Conservation (phyloP, 75 land plant species). For the Chamaecyparis obtusa region DNA sequence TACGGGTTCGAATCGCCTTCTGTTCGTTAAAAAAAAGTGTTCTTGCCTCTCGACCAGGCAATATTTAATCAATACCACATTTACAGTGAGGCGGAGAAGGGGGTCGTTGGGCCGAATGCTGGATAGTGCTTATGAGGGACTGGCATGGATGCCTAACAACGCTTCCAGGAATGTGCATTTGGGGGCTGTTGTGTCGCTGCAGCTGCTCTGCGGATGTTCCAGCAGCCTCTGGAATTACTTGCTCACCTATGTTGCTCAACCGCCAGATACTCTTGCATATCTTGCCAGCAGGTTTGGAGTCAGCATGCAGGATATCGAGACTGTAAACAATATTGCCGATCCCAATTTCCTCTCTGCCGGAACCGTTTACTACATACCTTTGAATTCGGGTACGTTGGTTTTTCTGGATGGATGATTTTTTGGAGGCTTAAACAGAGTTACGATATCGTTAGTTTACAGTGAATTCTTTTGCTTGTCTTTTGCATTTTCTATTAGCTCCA, state of each 20-base stretch:
- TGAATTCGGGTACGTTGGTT: slow-evolving; percentile 49
- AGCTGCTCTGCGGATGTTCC: slow-evolving; percentile 75
- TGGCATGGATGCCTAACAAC: slow-evolving; percentile 32
- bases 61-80: slow-evolving; percentile 64
- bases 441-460: no score
- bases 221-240: slow-evolving; percentile 71
- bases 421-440: not conserved
- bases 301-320: slow-evolving; percentile 64
- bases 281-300: slow-evolving; percentile 69
- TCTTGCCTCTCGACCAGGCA: slow-evolving; percentile 40
- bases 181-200: slow-evolving; percentile 50
- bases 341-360: slow-evolving; percentile 43
- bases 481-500: no score
- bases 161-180: slow-evolving; percentile 19
- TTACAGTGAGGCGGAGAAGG: slow-evolving; percentile 27
- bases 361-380: slow-evolving; percentile 56
- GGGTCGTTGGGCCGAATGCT: slow-evolving; percentile 27
- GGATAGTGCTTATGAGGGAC: slow-evolving; percentile 35
- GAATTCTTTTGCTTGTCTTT: no score
- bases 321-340: slow-evolving; percentile 51
- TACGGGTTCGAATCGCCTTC: slow-evolving; percentile 9
- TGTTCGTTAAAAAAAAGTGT: slow-evolving; percentile 64
- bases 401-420: not conserved
- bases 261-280: slow-evolving; percentile 38
- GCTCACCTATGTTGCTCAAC: slow-evolving; percentile 61